Evolutionary conservation across 495 filamentous ascomycete species (phyloP), one percentile per base, ranked within the genome.

Genomic region (Terfezia claveryi): DNA sequence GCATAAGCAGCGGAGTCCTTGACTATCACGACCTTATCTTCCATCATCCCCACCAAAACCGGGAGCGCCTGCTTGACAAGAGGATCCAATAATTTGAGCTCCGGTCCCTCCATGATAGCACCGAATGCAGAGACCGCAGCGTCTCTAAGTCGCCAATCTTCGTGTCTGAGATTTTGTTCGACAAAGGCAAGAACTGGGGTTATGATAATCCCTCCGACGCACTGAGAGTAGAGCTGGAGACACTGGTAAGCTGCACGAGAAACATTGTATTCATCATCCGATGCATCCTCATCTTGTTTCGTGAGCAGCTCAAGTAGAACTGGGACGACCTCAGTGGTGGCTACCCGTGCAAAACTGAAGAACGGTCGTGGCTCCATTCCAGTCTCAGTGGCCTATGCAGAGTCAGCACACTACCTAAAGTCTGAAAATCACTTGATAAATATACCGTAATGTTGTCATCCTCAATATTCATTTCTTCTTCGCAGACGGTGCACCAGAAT

Each of bases 401-500:
- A 23, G 53, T 27, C n/a, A 54, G 38, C 16, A 37, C 32, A 36
- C 54, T 50, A 50, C 55, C 14, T 23, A 51, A 12, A 17, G 50
- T 20, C n/a, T 50, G 27, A 12, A 37, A 36, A 50, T 32, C 4
- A 54, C 55, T 54, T n/a, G 49, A 70, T 46, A 62, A 37, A 61
- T 67, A 60, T 74, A 87, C 85, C 75, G 85, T 81, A 57, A 77
- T 73, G 64, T 98, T 98, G 67, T 98, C 91, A 62, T 98, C 91
- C 59, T 96, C 91, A 65, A 98, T 95, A 55, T 81, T 79, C 58
- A 94, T 85, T 67, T 98, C 91, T 70, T 98, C 91, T 66, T 98
- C 91, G 71, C 91, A 96, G 41, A 98, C 91, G 17, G 91, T 96
- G 71, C 91, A 95, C 91, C 91, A 98, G 73, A 98, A 98, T 64